These are phyloP conservation scores for Moringa oleifera DNA, from an alignment of 345 rosid genomes.

Conservation along the genomic window DNA sequence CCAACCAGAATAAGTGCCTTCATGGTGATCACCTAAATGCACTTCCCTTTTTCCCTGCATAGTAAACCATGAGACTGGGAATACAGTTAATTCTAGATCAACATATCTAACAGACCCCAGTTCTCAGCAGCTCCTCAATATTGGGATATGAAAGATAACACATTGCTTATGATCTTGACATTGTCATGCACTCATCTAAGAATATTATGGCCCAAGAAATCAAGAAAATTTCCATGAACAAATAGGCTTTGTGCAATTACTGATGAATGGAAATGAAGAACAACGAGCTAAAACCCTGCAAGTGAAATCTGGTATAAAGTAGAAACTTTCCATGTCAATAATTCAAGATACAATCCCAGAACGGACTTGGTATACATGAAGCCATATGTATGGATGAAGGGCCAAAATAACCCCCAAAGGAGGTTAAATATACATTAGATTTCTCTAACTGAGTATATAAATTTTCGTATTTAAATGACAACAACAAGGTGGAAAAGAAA, in stretches of 20 bases:
- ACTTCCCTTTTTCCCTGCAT: neutral
- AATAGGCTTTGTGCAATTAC: neutral
- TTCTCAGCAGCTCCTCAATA: neutral
- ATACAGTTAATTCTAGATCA: neutral
- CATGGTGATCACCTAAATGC: constrained; percentile 26
- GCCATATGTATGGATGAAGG: too few species aligned
- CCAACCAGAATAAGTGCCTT: constrained; percentile 84
- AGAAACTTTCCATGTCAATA: too few species aligned
- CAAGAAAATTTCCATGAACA: neutral
- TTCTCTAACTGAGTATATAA: too few species aligned
- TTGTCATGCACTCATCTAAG: too few species aligned
- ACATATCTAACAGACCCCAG: neutral
- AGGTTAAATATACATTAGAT: too few species aligned
- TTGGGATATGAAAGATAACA: neutral
- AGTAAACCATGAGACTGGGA: neutral
- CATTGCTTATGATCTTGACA: neutral
- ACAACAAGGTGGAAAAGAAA: too few species aligned
- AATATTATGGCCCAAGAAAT: neutral
- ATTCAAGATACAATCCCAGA: too few species aligned
- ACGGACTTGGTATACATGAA: too few species aligned
- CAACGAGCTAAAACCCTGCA: neutral
- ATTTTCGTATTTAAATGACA: too few species aligned
- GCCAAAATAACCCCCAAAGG: too few species aligned
- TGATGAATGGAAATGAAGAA: too few species aligned
- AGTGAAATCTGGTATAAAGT: too few species aligned